Percentiles rank a stretch among this genome's conserved stretches.
These are phyloP conservation scores for Talaromyces borbonicus DNA, from an alignment of 495 filamentous ascomycete species.

Conservation along the genomic window DNA sequence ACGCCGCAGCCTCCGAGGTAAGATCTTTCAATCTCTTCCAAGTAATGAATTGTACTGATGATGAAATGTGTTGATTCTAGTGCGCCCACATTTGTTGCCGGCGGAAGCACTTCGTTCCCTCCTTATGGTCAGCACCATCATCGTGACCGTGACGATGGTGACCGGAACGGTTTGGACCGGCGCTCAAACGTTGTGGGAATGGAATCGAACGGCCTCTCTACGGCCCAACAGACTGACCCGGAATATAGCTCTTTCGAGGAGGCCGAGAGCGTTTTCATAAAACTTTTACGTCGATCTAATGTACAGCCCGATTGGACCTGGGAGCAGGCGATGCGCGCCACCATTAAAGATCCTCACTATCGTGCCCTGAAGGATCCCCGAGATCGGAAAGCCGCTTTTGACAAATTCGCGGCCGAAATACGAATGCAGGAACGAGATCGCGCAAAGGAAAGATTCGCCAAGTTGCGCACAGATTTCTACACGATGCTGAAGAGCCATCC, in stretches of 20 bases:
- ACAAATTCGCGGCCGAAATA: constrained; percentile 90
- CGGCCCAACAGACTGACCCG: constrained; percentile 59
- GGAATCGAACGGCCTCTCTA: constrained; percentile 49
- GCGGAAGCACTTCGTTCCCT: constrained; percentile 47
- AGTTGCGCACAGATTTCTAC: constrained; percentile 86
- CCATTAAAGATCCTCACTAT: constrained; percentile 91
- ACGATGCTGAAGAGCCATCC: constrained; percentile 95
- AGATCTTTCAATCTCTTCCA: constrained; percentile 17
- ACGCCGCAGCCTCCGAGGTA: constrained; percentile 48
- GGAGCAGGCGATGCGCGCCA: constrained; percentile 79
- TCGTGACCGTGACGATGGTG: constrained; percentile 44
- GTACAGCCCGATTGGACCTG: constrained; percentile 88
- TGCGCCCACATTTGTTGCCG: constrained; percentile 56
- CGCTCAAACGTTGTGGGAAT: constrained; percentile 52
- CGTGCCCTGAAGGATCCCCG: constrained; percentile 88
- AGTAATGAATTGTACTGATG: no score
- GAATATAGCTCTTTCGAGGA: constrained; percentile 82
- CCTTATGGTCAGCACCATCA: constrained; percentile 31
- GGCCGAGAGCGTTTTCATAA: constrained; percentile 88
- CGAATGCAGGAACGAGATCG: constrained; percentile 88
- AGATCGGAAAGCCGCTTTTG: constrained; percentile 84
- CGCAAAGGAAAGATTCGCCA: constrained; percentile 88
- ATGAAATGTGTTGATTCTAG: constrained; percentile 39
- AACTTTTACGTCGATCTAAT: constrained; percentile 73
- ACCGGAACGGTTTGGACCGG: constrained; percentile 53